Base-by-base conservation (phyloP, 2,329 filamentous ascomycete species). In the Fusarium albosuccineum region DNA sequence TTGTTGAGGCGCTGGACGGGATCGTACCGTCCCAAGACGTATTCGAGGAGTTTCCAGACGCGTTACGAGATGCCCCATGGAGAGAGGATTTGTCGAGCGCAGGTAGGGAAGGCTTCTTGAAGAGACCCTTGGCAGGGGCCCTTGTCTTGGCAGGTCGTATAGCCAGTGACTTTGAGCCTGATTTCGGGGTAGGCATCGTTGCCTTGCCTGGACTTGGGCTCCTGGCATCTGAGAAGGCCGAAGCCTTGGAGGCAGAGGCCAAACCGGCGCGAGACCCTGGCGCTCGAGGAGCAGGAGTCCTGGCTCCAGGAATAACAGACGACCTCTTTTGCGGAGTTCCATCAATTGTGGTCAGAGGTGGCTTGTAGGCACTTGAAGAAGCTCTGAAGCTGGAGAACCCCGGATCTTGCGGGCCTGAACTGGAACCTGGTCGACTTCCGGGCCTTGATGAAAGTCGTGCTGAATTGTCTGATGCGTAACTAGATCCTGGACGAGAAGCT, bases 401-500 rank as follows among this genome's bases (percentile, higher is more conserved):
- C 26, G 62, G 46, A 64, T 80, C 86, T 68, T 76, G 81, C 68
- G 75, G 83, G 62, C 80, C 87, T 34, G 81, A 82, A 71, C 83
- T 86, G 4, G 87, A 88, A 2, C 85, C 84, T 8, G 84, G 87
- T 22, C 87, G 83, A 70, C 84, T 87, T 5, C 80, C 79, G 37
- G 82, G 83, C 30, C 82, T 82, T 22, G 85, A 85, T 0, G 80
- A 78, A 14, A 84, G 80, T 29, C 80, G 81, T 78, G 74, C 86
- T 76, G 84, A 91, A 70, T 74, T 85, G 80, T 81, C 92, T 79
- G 77, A 89, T 74, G 76, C 91, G 83, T 80, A 90, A 82, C 80
- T 91, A 67, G 77, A 93, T 73, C 82, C 81, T 3, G 85, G 85
- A 9, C 84, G 79, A 9, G 85, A 87, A 17, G 74, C 74, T n/a